A percentile compares a stretch with the other conserved stretches of the same genome.
phyloP scores from a whole-genome alignment of 2,329 filamentous ascomycete species.

The Aspergillus ruber region DNA sequence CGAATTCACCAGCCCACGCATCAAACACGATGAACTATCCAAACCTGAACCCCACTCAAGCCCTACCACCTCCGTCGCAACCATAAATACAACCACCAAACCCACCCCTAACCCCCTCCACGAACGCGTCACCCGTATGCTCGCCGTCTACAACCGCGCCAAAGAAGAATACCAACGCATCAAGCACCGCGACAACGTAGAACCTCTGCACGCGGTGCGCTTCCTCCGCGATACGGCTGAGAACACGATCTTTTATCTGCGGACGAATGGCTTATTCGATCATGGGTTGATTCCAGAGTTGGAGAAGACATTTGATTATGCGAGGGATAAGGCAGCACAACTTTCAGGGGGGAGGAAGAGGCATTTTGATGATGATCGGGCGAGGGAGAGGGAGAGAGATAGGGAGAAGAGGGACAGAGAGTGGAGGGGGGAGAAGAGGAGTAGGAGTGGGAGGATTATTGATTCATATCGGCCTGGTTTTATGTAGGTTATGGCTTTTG shows the following conservation, averaged over 20 bases:
- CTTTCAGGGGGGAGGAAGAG: conserved; percentile 34
- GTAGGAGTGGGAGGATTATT: background rate
- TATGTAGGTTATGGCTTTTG: background rate
- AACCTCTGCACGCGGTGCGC: conserved; percentile 24
- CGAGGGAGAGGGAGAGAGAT: background rate
- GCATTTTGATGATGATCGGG: conserved; percentile 24
- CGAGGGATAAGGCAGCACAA: conserved; percentile 28
- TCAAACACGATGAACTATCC: background rate
- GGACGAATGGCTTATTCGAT: conserved; percentile 14
- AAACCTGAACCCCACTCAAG: background rate
- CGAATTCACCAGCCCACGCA: background rate
- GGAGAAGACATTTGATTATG: conserved; percentile 24
- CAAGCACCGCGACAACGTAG: conserved; percentile 15
- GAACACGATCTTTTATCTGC: conserved; percentile 32
- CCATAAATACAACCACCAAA: background rate
- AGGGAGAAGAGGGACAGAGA: background rate
- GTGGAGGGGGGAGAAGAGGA: background rate
- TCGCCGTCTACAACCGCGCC: conserved; percentile 30
- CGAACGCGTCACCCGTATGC: conserved; percentile 12
- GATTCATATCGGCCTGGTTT: conserved; percentile 4
- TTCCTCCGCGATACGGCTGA: conserved; percentile 42
- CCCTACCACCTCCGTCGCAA: background rate
- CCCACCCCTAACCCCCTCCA: background rate
- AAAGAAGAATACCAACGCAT: conserved; percentile 31
- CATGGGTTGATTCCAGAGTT: conserved; percentile 28